These are phyloP conservation scores for Hymenoscyphus linearis DNA, from an alignment of 2,329 filamentous ascomycete genomes.

Conservation along the genomic window DNA sequence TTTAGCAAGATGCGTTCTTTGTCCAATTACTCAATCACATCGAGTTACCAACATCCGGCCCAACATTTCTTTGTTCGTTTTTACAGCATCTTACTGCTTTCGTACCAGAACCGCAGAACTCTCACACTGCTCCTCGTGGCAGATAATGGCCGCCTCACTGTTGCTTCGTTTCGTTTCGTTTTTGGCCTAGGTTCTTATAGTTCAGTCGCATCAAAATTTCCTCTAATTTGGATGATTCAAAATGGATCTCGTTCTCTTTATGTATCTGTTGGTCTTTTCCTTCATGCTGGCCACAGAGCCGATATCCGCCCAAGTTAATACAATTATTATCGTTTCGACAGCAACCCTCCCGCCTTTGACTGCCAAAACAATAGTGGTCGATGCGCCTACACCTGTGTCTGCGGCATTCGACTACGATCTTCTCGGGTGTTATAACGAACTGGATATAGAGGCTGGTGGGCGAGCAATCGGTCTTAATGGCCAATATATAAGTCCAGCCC, in stretches of 20 bases:
- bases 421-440: constrained; percentile 20
- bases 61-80: neutral
- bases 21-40: neutral
- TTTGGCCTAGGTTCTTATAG: neutral
- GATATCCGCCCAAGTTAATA: neutral
- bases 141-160: neutral
- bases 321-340: neutral
- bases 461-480: constrained; percentile 11
- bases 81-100: neutral
- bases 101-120: neutral
- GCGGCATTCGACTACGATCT: constrained; percentile 8
- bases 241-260: neutral
- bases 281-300: neutral
- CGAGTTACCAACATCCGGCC: neutral
- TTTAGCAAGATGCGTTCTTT: neutral
- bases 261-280: neutral
- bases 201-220: neutral
- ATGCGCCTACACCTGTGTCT: neutral
- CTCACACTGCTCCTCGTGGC: neutral
- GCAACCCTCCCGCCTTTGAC: neutral
- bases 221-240: neutral
- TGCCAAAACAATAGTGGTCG: neutral
- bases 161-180: neutral
- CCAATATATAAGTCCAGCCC: constrained; percentile 13
- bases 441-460: neutral